These are phyloP conservation scores for Murraya koenigii DNA, from an alignment of 345 rosid species.

Conservation along the genomic window DNA sequence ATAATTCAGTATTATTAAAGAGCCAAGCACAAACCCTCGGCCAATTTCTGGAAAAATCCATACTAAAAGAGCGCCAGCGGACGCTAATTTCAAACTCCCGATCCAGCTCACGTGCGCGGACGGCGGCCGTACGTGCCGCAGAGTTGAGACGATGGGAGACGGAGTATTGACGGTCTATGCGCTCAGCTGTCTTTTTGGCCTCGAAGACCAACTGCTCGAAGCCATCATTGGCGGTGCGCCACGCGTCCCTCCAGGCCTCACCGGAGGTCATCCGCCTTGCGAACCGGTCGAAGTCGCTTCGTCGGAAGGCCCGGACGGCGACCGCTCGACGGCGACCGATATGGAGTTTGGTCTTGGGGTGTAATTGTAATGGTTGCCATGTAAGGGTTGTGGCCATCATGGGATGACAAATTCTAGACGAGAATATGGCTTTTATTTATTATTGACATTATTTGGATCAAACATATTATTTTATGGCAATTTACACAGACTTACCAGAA, in stretches of 20 bases:
- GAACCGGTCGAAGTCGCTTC: slow-evolving; percentile 62
- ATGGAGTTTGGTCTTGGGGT: neutral
- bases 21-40: slow-evolving; percentile 58
- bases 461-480: no score
- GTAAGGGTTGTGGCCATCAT: slow-evolving; percentile 19
- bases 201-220: slow-evolving; percentile 79
- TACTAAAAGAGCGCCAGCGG: slow-evolving; percentile 61
- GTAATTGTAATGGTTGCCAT: slow-evolving; percentile 14
- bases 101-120: slow-evolving; percentile 76
- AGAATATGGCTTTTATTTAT: neutral
- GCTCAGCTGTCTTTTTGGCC: slow-evolving; percentile 79
- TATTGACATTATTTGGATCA: no score
- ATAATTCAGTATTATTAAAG: neutral
- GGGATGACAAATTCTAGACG: neutral
- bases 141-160: slow-evolving; percentile 62
- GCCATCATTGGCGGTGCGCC: slow-evolving; percentile 83
- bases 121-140: slow-evolving; percentile 52
- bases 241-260: slow-evolving; percentile 67
- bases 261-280: slow-evolving; percentile 57
- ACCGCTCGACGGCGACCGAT: neutral
- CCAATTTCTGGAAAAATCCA: slow-evolving; percentile 76
- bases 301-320: slow-evolving; percentile 43
- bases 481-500: no score
- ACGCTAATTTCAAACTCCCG: slow-evolving; percentile 61
- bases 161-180: slow-evolving; percentile 74